Conservation (phyloP, 2,329 filamentous ascomycete genomes). For the Fusarium chuoi region DNA sequence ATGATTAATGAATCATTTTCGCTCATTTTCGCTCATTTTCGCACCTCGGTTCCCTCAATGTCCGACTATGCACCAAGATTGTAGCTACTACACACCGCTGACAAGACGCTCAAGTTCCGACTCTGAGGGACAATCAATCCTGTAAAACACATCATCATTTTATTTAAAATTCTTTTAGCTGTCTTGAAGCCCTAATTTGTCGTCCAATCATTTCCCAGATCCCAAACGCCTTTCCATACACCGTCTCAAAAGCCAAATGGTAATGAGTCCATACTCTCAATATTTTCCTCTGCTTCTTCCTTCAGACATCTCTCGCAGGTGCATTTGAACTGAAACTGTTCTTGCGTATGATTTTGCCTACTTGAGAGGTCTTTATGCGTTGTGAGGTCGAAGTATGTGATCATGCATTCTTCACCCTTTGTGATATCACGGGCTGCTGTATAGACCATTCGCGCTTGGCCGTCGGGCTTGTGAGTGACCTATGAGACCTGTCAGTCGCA, state of each 20-base stretch:
- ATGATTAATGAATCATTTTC: not conserved
- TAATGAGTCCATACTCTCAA: conserved; percentile 34
- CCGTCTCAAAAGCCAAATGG: conserved; percentile 21
- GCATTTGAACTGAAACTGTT: conserved; percentile 42
- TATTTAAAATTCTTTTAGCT: fast-evolving
- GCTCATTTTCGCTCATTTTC: not conserved
- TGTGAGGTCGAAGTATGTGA: conserved; percentile 45
- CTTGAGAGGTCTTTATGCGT: conserved; percentile 16
- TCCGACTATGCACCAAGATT: not conserved
- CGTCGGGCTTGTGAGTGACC: conserved; percentile 42
- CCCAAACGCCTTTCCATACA: not conserved
- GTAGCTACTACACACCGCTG: not conserved
- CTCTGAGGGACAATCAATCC: fast-evolving
- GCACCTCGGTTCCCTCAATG: not conserved
- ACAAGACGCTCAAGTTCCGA: fast-evolving
- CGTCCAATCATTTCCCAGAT: not conserved
- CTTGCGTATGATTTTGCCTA: conserved; percentile 30
- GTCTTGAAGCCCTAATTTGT: fast-evolving
- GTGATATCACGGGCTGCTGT: conserved; percentile 40
- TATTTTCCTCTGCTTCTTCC: conserved; percentile 38
- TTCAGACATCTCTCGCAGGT: conserved; percentile 40
- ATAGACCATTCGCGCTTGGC: conserved; percentile 40
- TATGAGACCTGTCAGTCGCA: conserved; percentile 1
- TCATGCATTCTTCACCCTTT: conserved; percentile 41
- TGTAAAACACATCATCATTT: fast-evolving